Evolutionary conservation across 2,329 filamentous ascomycete genomes (phyloP).

Genomic region (Phaeosphaeriaceae sp.): DNA sequence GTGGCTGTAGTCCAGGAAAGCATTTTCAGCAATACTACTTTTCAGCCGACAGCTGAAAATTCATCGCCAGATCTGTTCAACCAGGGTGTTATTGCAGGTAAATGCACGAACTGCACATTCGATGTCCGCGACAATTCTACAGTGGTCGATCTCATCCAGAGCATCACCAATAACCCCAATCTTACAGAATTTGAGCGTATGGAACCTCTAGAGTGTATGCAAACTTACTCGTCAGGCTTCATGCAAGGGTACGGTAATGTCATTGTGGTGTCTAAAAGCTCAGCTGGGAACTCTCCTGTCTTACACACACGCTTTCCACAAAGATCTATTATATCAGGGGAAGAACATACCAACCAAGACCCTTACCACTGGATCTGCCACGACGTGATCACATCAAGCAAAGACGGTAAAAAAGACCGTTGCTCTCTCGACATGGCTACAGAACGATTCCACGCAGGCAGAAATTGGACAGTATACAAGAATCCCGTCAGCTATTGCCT

Average conservation of each 20-base stretch:
- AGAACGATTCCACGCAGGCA: constrained; percentile 2
- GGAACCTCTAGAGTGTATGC: constrained; percentile 10
- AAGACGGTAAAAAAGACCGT: background rate
- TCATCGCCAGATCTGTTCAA: constrained; percentile 14
- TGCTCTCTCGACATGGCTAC: constrained; percentile 4
- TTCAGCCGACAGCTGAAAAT: constrained; percentile 13
- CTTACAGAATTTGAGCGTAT: constrained; percentile 4
- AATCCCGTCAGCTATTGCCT: constrained; percentile 19
- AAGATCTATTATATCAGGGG: constrained; percentile 7
- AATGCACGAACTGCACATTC: constrained; percentile 11
- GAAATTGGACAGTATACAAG: constrained; percentile 23
- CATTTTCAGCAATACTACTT: constrained; percentile 9
- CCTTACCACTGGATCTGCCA: constrained; percentile 23
- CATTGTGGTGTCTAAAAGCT: constrained; percentile 9
- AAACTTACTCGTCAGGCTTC: constrained; percentile 14
- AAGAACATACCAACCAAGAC: constrained; percentile 14
- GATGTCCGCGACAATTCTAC: constrained; percentile 8
- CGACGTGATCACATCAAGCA: constrained; percentile 5
- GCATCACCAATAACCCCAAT: constrained; percentile 10
- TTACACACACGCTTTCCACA: constrained; percentile 21
- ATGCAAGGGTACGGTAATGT: constrained; percentile 16
- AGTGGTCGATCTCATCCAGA: constrained; percentile 10
- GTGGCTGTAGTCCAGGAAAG: constrained; percentile 16
- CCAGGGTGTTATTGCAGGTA: background rate
- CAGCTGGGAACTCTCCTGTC: constrained; percentile 9